Conservation (phyloP, 192 early-diverging fungal genomes). For the Rhizophagus prolifer region DNA sequence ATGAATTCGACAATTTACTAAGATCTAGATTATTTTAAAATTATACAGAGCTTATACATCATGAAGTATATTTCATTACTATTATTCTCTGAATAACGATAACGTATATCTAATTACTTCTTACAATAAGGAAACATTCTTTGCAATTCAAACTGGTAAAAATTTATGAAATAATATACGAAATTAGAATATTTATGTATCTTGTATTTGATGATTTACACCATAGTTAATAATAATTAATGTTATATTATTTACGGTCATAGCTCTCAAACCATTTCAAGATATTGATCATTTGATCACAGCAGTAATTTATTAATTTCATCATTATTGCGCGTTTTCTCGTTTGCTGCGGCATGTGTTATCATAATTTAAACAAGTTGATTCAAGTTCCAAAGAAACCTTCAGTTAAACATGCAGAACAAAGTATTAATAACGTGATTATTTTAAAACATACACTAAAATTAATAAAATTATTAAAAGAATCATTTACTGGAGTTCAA, state of each 20-base stretch:
- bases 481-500: conserved; percentile 33
- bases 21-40: too few species aligned
- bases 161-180: too few species aligned
- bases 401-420: conserved; percentile 58
- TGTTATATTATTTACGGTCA: too few species aligned
- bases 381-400: conserved; percentile 47
- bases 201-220: too few species aligned
- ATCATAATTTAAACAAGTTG: conserved; percentile 27
- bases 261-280: conserved; percentile 43
- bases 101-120: conserved; percentile 35
- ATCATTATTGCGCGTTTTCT: not conserved
- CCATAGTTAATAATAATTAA: too few species aligned
- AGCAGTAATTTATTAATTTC: conserved; percentile 9
- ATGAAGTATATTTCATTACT: conserved; percentile 32
- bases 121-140: conserved; percentile 50
- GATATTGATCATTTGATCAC: conserved; percentile 63
- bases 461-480: conserved; percentile 42
- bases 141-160: conserved; percentile 38
- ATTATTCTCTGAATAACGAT: conserved; percentile 21
- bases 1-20: not conserved
- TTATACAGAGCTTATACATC: conserved; percentile 32
- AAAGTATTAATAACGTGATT: conserved; percentile 68
- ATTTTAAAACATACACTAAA: conserved; percentile 67
- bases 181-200: not conserved
- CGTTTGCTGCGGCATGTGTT: not conserved